Conservation (phyloP, 2,329 filamentous ascomycete genomes). For the Mollisia scopiformis region DNA sequence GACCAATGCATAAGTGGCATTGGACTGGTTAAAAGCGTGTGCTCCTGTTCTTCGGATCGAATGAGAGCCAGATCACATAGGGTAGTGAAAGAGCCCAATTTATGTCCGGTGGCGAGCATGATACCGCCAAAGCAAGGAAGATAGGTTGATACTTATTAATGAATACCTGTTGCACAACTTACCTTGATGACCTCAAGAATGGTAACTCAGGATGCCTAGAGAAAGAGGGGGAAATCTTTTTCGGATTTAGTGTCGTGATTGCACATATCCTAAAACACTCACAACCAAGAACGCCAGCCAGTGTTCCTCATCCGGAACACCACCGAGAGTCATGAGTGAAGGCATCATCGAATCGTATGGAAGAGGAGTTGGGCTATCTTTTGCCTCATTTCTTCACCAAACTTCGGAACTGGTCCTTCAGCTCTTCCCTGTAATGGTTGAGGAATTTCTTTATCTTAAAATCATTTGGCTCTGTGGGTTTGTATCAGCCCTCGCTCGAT, state of each 20-base stretch:
- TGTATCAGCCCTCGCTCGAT: not conserved
- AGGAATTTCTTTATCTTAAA: slow-evolving; percentile 40
- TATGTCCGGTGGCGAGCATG: slow-evolving; percentile 34
- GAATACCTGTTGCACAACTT: not conserved
- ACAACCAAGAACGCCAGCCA: not conserved
- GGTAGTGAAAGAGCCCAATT: slow-evolving; percentile 44
- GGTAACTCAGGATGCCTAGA: not conserved
- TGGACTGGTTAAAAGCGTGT: slow-evolving; percentile 29
- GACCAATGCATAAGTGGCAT: slow-evolving; percentile 24
- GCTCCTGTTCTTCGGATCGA: slow-evolving; percentile 43
- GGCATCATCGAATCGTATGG: not conserved
- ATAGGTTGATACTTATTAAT: not conserved
- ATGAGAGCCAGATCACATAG: slow-evolving; percentile 47
- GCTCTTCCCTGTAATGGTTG: slow-evolving; percentile 55
- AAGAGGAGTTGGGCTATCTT: not conserved
- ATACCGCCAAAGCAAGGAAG: not conserved
- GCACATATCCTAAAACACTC: not conserved
- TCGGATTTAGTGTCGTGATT: not conserved
- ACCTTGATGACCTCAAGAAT: not conserved
- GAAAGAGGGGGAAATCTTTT: not conserved
- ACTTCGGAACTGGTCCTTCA: slow-evolving; percentile 48
- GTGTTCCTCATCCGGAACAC: not conserved
- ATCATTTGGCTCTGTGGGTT: slow-evolving; percentile 14
- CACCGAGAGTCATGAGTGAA: not conserved
- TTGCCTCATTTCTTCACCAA: slow-evolving; percentile 21